Percentiles rank a stretch among this genome's conserved stretches.
phyloP scores from a whole-genome alignment of 495 filamentous ascomycete genomes.

The Neurospora africana region DNA sequence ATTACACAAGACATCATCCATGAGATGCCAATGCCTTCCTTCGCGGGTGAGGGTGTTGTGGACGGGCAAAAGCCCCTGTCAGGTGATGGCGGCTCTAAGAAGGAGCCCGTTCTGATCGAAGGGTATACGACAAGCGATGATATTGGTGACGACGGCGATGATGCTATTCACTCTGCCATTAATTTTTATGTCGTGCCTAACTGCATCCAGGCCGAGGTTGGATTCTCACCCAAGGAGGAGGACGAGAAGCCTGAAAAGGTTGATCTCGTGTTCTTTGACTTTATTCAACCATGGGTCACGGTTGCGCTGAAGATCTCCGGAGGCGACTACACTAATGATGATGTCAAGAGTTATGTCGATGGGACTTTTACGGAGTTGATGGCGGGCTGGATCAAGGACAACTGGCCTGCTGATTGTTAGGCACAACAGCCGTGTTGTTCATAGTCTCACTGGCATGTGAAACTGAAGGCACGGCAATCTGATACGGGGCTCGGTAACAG shows the following conservation, averaged over 20 bases:
- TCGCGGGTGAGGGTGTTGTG: neutral
- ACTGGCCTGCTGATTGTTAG: slow-evolving; percentile 56
- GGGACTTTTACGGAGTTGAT: slow-evolving; percentile 67
- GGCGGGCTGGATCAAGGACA: slow-evolving; percentile 61
- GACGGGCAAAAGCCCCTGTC: slow-evolving; percentile 19
- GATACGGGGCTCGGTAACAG: neutral
- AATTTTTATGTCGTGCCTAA: slow-evolving; percentile 71
- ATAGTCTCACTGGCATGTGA: neutral
- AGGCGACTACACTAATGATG: slow-evolving; percentile 44
- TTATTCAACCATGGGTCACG: slow-evolving; percentile 70
- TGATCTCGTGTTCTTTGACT: slow-evolving; percentile 85
- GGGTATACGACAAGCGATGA: slow-evolving; percentile 91
- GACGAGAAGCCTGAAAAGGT: slow-evolving; percentile 52
- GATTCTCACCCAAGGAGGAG: slow-evolving; percentile 34
- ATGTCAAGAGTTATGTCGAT: slow-evolving; percentile 56
- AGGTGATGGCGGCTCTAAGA: neutral
- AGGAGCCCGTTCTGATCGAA: slow-evolving; percentile 41
- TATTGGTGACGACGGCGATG: slow-evolving; percentile 76
- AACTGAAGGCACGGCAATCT: neutral
- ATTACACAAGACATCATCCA: slow-evolving; percentile 19
- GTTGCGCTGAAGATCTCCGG: slow-evolving; percentile 60
- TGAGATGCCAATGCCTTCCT: neutral
- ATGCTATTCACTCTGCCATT: slow-evolving; percentile 70
- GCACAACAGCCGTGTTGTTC: neutral
- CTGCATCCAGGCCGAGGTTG: slow-evolving; percentile 58